These are phyloP conservation scores for Fusarium falciforme DNA, from an alignment of 2,329 filamentous ascomycete species.

Conservation along the genomic window DNA sequence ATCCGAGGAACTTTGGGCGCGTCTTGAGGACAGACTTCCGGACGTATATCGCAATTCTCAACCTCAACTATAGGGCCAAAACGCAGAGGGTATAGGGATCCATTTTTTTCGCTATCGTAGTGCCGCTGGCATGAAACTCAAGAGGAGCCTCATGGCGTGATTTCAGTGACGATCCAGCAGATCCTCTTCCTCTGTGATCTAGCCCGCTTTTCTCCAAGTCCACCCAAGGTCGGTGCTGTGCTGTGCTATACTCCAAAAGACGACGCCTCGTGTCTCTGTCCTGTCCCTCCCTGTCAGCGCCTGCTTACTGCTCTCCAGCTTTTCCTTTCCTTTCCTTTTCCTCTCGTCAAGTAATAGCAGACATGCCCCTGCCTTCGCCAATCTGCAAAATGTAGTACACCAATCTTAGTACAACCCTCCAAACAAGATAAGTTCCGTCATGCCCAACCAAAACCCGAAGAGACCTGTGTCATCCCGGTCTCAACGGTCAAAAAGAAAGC, in stretches of 20 bases:
- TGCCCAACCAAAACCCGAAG: conserved; percentile 11
- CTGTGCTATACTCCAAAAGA: conserved; percentile 7
- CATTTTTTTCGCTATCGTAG: conserved; percentile 25
- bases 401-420: conserved; percentile 34
- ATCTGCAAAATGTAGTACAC: conserved; percentile 21
- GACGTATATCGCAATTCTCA: conserved; percentile 30
- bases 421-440: conserved; percentile 24
- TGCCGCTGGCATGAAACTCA: conserved; percentile 20
- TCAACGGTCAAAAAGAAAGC: conserved; percentile 26
- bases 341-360: conserved; percentile 11
- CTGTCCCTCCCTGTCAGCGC: neutral
- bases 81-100: conserved; percentile 16
- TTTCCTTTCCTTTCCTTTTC: neutral
- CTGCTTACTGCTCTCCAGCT: conserved; percentile 7
- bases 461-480: conserved; percentile 25
- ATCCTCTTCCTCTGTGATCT: conserved; percentile 35
- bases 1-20: conserved; percentile 32
- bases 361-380: conserved; percentile 18
- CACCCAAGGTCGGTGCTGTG: conserved; percentile 6
- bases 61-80: conserved; percentile 32
- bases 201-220: conserved; percentile 27
- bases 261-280: neutral
- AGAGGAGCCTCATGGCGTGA: conserved; percentile 38
- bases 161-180: conserved; percentile 35
- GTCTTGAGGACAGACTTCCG: neutral